These are phyloP conservation scores for Calocybe gangraenosa DNA, from an alignment of 768 basidiomycete genomes.

Conservation along the genomic window DNA sequence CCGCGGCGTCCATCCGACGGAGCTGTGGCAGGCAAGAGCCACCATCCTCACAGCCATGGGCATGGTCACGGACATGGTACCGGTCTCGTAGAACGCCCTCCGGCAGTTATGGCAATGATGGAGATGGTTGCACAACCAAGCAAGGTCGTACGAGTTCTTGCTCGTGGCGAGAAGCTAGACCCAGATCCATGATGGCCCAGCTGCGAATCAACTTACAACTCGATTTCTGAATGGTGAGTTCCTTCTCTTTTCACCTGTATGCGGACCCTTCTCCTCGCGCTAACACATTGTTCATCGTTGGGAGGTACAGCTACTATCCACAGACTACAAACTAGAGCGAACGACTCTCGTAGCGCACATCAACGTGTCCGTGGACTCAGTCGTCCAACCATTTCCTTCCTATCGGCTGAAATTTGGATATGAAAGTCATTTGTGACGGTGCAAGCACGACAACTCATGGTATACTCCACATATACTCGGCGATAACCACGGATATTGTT, in stretches of 20 bases:
- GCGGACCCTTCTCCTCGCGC: not conserved
- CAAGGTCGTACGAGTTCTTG: constrained; percentile 74
- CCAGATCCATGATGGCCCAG: constrained; percentile 23
- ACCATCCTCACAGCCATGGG: too few species aligned
- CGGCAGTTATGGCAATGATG: constrained; percentile 81
- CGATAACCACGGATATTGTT: too few species aligned
- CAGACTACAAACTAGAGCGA: constrained; percentile 6
- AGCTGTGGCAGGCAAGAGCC: not conserved
- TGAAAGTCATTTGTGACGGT: too few species aligned
- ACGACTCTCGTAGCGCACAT: not conserved
- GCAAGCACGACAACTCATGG: too few species aligned
- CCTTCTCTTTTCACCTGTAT: not conserved
- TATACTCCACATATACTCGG: too few species aligned
- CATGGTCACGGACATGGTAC: constrained; percentile 7
- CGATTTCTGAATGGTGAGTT: not conserved
- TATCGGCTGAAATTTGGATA: too few species aligned
- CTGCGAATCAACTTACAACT: not conserved
- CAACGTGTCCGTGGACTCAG: too few species aligned
- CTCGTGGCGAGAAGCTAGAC: constrained; percentile 82
- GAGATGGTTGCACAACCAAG: constrained; percentile 68
- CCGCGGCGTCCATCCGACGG: constrained; percentile 5
- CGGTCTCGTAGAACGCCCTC: constrained; percentile 67
- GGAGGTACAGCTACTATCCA: constrained; percentile 4
- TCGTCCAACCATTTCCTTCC: too few species aligned
- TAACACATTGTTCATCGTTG: not conserved